Evolutionary conservation across 2,329 filamentous ascomycete genomes (phyloP).

Genomic region (Magnaporthiopsis incrustans): DNA sequence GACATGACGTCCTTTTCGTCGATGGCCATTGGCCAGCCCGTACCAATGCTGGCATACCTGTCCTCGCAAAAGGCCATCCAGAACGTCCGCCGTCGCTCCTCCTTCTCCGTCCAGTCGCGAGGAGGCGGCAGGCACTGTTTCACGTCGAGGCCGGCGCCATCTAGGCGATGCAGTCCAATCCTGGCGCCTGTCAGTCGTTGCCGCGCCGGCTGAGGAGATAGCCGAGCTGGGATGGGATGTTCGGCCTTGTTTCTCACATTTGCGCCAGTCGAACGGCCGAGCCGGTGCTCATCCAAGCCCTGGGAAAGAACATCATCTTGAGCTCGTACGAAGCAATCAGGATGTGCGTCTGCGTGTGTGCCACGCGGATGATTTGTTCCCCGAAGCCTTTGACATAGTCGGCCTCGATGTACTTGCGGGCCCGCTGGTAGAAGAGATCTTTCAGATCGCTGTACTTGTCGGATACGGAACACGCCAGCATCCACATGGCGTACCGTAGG

Average conservation of each 20-base stretch:
- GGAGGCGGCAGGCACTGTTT: conserved; percentile 85
- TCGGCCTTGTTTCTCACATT: conserved; percentile 45
- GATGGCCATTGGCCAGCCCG: conserved; percentile 92
- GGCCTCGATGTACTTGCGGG: conserved; percentile 81
- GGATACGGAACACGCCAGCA: conserved; percentile 74
- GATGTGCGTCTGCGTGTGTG: conserved; percentile 78
- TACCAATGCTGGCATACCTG: conserved; percentile 89
- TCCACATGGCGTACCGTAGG: conserved; percentile 92
- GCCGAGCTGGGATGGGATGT: no score
- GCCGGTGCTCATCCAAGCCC: conserved; percentile 90
- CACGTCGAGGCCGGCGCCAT: conserved; percentile 75
- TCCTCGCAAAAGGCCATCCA: conserved; percentile 92
- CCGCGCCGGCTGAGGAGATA: not conserved
- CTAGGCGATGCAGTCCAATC: conserved; percentile 85
- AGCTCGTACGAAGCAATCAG: conserved; percentile 83
- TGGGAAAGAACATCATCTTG: conserved; percentile 94
- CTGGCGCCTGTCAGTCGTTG: conserved; percentile 39
- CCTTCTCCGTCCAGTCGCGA: conserved; percentile 87
- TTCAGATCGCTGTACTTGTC: conserved; percentile 76
- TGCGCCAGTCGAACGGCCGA: conserved; percentile 71
- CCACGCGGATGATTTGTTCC: conserved; percentile 77
- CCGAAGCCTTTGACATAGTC: conserved; percentile 92
- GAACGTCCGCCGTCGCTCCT: conserved; percentile 86
- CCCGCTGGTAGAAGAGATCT: conserved; percentile 81
- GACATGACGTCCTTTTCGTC: conserved; percentile 89